Conservation (phyloP, 2,329 filamentous ascomycete genomes). For the Colletotrichum shisoi region DNA sequence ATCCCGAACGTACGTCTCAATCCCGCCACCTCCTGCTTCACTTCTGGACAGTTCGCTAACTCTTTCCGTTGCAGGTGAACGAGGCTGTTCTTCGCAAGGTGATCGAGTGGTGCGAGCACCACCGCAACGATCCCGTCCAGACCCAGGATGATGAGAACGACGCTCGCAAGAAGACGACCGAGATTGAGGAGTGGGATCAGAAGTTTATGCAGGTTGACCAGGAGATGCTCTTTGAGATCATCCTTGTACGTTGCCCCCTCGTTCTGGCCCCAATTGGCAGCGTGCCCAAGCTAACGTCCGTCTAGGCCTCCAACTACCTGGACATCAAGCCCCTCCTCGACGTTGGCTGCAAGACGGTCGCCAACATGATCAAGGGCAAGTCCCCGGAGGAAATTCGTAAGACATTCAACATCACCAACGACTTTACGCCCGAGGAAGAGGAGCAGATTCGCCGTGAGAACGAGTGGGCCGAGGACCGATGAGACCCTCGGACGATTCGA, state of each 20-base stretch:
- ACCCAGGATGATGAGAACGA: slow-evolving; percentile 89
- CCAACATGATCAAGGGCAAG: slow-evolving; percentile 99
- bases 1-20: slow-evolving; percentile 74
- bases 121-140: slow-evolving; percentile 86
- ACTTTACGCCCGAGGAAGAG: slow-evolving; percentile 98
- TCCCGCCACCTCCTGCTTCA: slow-evolving; percentile 24
- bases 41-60: slow-evolving; percentile 28
- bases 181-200: slow-evolving; percentile 99
- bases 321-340: slow-evolving; percentile 98
- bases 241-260: slow-evolving; percentile 71
- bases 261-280: neutral
- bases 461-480: slow-evolving; percentile 88
- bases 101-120: slow-evolving; percentile 96
- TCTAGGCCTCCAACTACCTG: slow-evolving; percentile 92
- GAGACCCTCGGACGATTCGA: slow-evolving; percentile 44
- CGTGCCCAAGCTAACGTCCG: slow-evolving; percentile 2
- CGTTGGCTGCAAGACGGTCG: slow-evolving; percentile 98
- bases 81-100: slow-evolving; percentile 95
- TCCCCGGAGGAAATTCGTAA: slow-evolving; percentile 98
- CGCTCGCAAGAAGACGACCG: slow-evolving; percentile 95
- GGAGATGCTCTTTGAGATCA: slow-evolving; percentile 99
- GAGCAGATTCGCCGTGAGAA: slow-evolving; percentile 95
- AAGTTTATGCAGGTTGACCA: slow-evolving; percentile 99
- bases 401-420: slow-evolving; percentile 99
- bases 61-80: slow-evolving; percentile 69